Percentiles rank a stretch among this genome's conserved stretches.
Evolutionary conservation across 495 filamentous ascomycete species (phyloP).

Genomic region (Immersiella caudata): DNA sequence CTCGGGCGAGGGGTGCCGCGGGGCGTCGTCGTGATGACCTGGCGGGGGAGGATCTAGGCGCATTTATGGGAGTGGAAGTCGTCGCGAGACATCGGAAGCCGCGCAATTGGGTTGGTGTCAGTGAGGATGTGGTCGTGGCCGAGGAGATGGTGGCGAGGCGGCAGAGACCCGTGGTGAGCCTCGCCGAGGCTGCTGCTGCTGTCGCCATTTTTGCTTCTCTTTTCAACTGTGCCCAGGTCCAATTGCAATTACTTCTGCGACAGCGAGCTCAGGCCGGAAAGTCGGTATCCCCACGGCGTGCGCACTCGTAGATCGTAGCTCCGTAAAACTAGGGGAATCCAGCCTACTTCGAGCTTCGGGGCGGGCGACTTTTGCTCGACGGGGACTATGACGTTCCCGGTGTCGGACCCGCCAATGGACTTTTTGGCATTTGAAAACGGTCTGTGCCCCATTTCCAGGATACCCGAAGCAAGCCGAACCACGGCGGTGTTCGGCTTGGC

Average conservation of each 20-base stretch:
- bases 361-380: neutral
- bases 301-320: neutral
- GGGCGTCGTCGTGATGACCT: neutral
- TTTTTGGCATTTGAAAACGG: slow-evolving; percentile 34
- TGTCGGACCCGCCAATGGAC: slow-evolving; percentile 28
- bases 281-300: too few relatives aligned
- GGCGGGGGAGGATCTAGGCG: neutral
- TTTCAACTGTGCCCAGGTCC: neutral
- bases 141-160: slow-evolving; percentile 30
- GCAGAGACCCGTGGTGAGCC: slow-evolving; percentile 36
- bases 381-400: slow-evolving; percentile 33
- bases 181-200: slow-evolving; percentile 26
- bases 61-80: neutral
- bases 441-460: slow-evolving; percentile 16
- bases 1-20: neutral
- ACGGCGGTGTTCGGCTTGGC: neutral
- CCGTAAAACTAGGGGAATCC: neutral
- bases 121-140: slow-evolving; percentile 18
- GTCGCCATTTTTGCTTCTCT: neutral
- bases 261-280: too few relatives aligned
- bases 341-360: neutral
- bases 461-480: slow-evolving; percentile 32
- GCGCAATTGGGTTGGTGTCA: slow-evolving; percentile 22
- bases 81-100: slow-evolving; percentile 30
- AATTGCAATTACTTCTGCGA: neutral